Conservation (phyloP, 1,139 yeast genomes). For the Geotrichum fermentans region DNA sequence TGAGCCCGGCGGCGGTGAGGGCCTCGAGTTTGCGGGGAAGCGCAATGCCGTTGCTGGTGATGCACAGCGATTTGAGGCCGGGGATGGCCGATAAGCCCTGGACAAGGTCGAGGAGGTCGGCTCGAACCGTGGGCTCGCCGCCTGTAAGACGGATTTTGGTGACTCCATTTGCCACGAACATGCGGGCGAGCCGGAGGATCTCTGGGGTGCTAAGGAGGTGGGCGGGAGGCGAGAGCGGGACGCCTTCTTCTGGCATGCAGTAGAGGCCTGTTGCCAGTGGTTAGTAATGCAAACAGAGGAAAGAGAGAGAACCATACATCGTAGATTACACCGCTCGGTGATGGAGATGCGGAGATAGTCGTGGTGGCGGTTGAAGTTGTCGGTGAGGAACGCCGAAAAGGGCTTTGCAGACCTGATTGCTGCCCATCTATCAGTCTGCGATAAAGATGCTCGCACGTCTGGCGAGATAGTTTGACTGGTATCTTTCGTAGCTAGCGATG, state of each 20-base stretch:
- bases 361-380: constrained; percentile 43
- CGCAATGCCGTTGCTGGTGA: constrained; percentile 50
- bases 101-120: constrained; percentile 45
- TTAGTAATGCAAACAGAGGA: not conserved
- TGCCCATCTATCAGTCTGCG: too few relatives aligned
- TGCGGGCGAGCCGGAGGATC: constrained; percentile 40
- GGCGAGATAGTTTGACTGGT: too few relatives aligned
- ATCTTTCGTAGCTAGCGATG: not conserved
- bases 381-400: constrained; percentile 44
- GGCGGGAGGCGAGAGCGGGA: constrained; percentile 42
- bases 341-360: constrained; percentile 48
- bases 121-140: constrained; percentile 51
- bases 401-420: constrained; percentile 34
- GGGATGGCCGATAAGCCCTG: constrained; percentile 36
- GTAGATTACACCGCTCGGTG: constrained; percentile 48
- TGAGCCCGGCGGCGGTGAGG: constrained; percentile 41
- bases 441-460: too few relatives aligned
- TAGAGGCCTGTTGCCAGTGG: constrained; percentile 31
- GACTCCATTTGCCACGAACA: constrained; percentile 47
- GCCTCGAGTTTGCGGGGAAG: constrained; percentile 44
- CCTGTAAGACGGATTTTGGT: constrained; percentile 48
- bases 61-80: constrained; percentile 45
- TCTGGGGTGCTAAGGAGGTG: constrained; percentile 42
- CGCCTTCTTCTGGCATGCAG: constrained; percentile 54
- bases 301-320: constrained; percentile 34